A percentile compares a stretch with the other conserved stretches of the same genome.
Conservation (phyloP, 2,329 filamentous ascomycete genomes). For the Coniochaeta pulveracea region DNA sequence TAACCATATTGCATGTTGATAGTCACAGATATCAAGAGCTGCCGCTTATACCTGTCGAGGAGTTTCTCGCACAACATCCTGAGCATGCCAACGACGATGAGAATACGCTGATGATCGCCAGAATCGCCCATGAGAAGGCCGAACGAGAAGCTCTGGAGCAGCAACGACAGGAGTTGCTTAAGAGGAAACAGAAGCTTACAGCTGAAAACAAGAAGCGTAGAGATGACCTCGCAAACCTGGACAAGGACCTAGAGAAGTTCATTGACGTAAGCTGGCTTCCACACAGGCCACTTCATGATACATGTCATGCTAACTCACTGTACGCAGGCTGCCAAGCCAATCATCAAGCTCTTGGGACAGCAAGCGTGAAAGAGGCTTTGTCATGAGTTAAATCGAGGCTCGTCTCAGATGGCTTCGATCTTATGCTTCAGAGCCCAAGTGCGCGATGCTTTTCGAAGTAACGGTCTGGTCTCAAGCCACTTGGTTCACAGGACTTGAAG, state of each 20-base stretch:
- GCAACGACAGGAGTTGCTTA: constrained; percentile 65
- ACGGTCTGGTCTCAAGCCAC: too few relatives aligned
- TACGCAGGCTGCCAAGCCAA: constrained; percentile 74
- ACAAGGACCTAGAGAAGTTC: constrained; percentile 87
- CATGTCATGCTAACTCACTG: too few relatives aligned
- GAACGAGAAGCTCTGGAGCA: constrained; percentile 80
- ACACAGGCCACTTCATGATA: not conserved
- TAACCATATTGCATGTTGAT: not conserved
- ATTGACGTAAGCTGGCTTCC: constrained; percentile 61
- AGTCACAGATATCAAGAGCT: constrained; percentile 83
- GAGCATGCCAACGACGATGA: constrained; percentile 63
- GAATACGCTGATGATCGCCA: constrained; percentile 74
- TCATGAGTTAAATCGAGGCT: too few relatives aligned
- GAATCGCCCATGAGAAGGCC: constrained; percentile 81
- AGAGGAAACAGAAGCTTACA: constrained; percentile 50
- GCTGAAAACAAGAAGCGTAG: constrained; percentile 81
- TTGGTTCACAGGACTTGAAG: too few relatives aligned
- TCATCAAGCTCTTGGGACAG: constrained; percentile 77
- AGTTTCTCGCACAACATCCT: constrained; percentile 68
- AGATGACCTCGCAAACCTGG: constrained; percentile 82
- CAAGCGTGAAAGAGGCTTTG: constrained; percentile 31
- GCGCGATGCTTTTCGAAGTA: too few relatives aligned
- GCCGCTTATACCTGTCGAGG: constrained; percentile 70
- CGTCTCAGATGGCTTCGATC: too few relatives aligned
- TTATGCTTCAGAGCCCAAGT: too few relatives aligned